Evolutionary conservation across 257 asterid species (phyloP), one percentile per base, ranked within the genome.

Genomic region (Buddleja alternifolia): DNA sequence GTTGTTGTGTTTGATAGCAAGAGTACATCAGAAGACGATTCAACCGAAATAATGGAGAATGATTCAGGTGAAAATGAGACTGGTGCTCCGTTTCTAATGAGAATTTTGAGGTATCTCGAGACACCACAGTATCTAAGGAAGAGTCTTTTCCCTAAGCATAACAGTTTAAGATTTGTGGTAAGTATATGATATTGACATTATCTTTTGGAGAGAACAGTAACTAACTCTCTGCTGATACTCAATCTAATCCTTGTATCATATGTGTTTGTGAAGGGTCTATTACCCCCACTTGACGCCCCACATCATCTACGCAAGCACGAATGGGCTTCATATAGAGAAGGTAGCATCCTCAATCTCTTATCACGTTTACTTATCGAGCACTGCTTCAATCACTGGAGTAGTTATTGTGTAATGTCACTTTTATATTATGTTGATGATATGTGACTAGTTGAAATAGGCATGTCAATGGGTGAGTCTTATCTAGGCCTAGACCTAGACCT

Each of bases 51-150:
- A 17, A 41, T n/a, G 75, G 89, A 79, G 8, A 79, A 74, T 51
- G 75, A 71, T 70, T 74, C 85, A 24, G 87, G 77, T 37, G 93
- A 82, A 34, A 70, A 87, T 61, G 96, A 91, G 75, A 82, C 79
- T 72, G 96, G 96, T 60, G 84, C 96, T 44, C 84, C 93, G 66
- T 94, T 94, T 80, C 89, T 94, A 57, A 73, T 84, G 44, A 89
- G 95, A 83, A 86, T 91, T 70, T 81, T 89, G 89, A 89, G 85
- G 78, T 89, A 94, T 78, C 86, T 91, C 16, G 97, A 91, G 89
- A 94, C 99, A 39, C 99, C 99, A 8, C 99, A 91, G 78, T 94
- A 94, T 81, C 93, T 94, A 63, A 80, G 99, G 81, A 94, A 86
- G 87, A 83, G 83, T 70, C 97, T 91, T 74, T 91, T 91, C 72